A percentile compares a stretch with the other conserved stretches of the same genome.
Conservation (phyloP, 1,284 basidiomycete species). For the Trametes versicolor region DNA sequence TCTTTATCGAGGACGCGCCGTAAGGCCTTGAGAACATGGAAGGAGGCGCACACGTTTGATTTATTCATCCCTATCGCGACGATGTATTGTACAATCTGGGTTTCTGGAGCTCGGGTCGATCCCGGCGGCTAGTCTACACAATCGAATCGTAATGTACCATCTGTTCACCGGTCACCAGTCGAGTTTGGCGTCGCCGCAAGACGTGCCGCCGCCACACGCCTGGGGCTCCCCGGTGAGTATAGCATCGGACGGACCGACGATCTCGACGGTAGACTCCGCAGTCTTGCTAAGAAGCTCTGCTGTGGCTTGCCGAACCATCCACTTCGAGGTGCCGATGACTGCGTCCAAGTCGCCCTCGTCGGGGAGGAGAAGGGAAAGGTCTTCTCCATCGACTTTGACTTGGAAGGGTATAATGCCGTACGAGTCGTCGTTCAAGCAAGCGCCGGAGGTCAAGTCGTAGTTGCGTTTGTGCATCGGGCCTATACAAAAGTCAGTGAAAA, state of each 20-base stretch:
- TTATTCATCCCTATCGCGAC: slow-evolving; percentile 31
- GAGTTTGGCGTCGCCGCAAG: slow-evolving; percentile 28
- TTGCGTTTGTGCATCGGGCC: slow-evolving; percentile 82
- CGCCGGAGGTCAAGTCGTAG: slow-evolving; percentile 66
- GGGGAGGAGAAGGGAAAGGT: slow-evolving; percentile 66
- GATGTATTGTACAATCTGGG: slow-evolving; percentile 24
- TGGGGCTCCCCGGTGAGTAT: background rate
- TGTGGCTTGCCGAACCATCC: slow-evolving; percentile 65
- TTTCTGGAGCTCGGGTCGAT: slow-evolving; percentile 14
- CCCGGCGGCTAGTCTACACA: slow-evolving; percentile 16
- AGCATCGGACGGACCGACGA: slow-evolving; percentile 41
- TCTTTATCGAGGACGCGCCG: slow-evolving; percentile 77
- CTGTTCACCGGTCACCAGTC: slow-evolving; percentile 35
- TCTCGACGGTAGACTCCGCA: slow-evolving; percentile 49
- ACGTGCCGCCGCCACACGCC: slow-evolving; percentile 8
- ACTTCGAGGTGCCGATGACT: slow-evolving; percentile 73
- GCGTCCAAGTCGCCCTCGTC: slow-evolving; percentile 67
- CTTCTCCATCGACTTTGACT: slow-evolving; percentile 57
- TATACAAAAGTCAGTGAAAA: slow-evolving; percentile 15
- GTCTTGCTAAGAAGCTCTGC: slow-evolving; percentile 56
- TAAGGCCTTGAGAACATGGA: slow-evolving; percentile 27
- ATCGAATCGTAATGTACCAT: slow-evolving; percentile 17
- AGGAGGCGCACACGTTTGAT: slow-evolving; percentile 4
- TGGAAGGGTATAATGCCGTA: slow-evolving; percentile 77
- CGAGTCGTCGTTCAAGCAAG: slow-evolving; percentile 70